Evolutionary conservation across 345 rosid genomes (phyloP), one percentile per base, ranked within the genome.

Genomic region (Carallia brachiata): DNA sequence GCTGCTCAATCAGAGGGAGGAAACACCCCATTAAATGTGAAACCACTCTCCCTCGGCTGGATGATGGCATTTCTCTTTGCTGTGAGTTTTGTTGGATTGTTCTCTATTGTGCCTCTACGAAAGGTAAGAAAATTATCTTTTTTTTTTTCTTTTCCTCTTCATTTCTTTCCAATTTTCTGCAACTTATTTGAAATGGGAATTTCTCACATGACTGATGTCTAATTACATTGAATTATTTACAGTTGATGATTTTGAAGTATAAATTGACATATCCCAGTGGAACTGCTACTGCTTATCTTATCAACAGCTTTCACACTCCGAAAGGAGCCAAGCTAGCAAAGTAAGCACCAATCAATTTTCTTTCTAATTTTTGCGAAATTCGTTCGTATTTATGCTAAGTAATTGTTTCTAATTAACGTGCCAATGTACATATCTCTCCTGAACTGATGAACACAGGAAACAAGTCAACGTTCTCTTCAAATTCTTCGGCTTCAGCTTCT

Each of bases 231-330:
- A 56, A 18, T 5, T 13, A n/a, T 18, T 69, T 63, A 5, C 80
- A 92, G 97, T 67, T 85, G 79, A 93, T 93, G 98, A 87, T 93
- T 31, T 63, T 88, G 78, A 89, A 84, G 78, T 90, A 87, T 81
- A 93, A 85, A 66, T 67, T 93, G 65, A 90, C 96, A 63, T 90
- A 93, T 63, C 97, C 98, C 17, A 90, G 97, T 67, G 98, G 98
- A 44, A 90, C 98, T 9, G 97, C 98, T 18, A 93, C 97, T 60
- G 96, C 98, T 30, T 88, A 83, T 72, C 97, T 93, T 13, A 88
- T 93, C 82, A 93, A 93, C 78, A 88, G 97, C 65, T 93, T 93
- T 66, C 98, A 93, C 76, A 93, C 98, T 0, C 98, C 98, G 6
- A 90, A 77, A 78, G 98, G 98, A 32, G 98, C 98, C 65, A 82